These are phyloP conservation scores for Colletotrichum ledebouriae DNA, from an alignment of 2,329 filamentous ascomycete genomes.

Conservation along the genomic window DNA sequence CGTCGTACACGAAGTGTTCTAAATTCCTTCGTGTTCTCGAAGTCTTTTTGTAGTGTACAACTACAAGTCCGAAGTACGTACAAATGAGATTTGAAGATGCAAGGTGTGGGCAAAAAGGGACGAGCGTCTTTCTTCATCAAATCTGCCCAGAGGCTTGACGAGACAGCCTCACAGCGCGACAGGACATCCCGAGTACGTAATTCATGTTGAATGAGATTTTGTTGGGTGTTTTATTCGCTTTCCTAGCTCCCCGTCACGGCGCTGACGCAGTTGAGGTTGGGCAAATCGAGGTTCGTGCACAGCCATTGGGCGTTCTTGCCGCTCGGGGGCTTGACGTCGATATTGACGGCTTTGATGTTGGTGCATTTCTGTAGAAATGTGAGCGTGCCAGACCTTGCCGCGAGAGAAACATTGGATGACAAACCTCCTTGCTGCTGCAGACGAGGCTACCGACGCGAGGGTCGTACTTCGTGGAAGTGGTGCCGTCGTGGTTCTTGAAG, in stretches of 20 bases:
- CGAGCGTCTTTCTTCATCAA: neutral
- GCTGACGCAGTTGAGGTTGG: slow-evolving; percentile 39
- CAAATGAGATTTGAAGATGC: slow-evolving; percentile 4
- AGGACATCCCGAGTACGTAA: neutral
- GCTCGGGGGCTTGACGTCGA: slow-evolving; percentile 39
- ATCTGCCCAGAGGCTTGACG: neutral
- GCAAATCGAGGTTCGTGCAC: slow-evolving; percentile 37
- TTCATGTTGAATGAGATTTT: neutral
- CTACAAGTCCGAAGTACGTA: neutral
- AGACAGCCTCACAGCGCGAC: neutral
- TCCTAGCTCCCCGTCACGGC: slow-evolving; percentile 27
- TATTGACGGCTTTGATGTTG: slow-evolving; percentile 41
- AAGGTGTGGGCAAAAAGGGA: neutral
- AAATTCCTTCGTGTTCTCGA: no score
- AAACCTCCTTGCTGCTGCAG: slow-evolving; percentile 39
- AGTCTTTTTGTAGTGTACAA: neutral
- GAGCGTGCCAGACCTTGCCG: neutral
- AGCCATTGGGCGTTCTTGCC: slow-evolving; percentile 38
- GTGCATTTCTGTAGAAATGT: slow-evolving; percentile 27
- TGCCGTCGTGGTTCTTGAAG: slow-evolving; percentile 42
- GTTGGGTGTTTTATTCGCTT: neutral
- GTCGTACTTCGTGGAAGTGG: slow-evolving; percentile 39
- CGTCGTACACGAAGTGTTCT: neutral
- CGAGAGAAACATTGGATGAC: neutral
- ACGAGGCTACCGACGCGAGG: slow-evolving; percentile 40